Evolutionary conservation across 2,329 filamentous ascomycete species (phyloP).

Genomic region (Didymella exigua): DNA sequence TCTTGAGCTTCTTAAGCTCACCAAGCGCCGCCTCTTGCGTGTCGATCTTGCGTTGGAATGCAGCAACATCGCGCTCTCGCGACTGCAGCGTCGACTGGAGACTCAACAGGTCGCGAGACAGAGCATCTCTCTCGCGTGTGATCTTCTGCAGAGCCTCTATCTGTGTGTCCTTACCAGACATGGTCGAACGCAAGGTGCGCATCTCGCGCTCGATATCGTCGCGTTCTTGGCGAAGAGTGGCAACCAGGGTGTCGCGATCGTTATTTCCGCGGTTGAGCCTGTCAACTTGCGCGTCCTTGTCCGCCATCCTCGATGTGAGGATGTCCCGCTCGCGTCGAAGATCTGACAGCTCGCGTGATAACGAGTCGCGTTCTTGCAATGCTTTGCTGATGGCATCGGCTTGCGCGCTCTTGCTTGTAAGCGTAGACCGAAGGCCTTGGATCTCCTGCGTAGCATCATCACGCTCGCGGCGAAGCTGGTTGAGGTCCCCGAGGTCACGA

Average conservation of each 20-base stretch:
- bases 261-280: constrained; percentile 34
- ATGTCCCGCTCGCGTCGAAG: constrained; percentile 42
- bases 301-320: constrained; percentile 31
- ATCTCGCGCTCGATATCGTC: constrained; percentile 30
- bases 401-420: constrained; percentile 39
- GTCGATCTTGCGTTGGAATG: constrained; percentile 41
- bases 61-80: constrained; percentile 42
- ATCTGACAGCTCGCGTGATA: constrained; percentile 37
- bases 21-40: constrained; percentile 35
- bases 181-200: constrained; percentile 32
- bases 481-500: constrained; percentile 36
- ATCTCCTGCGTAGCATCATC: constrained; percentile 44
- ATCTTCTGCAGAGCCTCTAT: constrained; percentile 45
- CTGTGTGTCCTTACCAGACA: constrained; percentile 41
- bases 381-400: constrained; percentile 40
- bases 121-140: constrained; percentile 41
- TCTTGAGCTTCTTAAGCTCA: constrained; percentile 38
- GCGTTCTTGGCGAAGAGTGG: constrained; percentile 38
- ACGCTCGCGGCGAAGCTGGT: constrained; percentile 37
- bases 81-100: constrained; percentile 38
- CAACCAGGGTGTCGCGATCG: constrained; percentile 38
- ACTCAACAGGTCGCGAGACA: constrained; percentile 38
- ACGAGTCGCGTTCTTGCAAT: constrained; percentile 35
- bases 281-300: constrained; percentile 41
- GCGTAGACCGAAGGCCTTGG: constrained; percentile 34